phyloP scores from a whole-genome alignment of 2,329 filamentous ascomycete species.

The Fusarium mundagurra region DNA sequence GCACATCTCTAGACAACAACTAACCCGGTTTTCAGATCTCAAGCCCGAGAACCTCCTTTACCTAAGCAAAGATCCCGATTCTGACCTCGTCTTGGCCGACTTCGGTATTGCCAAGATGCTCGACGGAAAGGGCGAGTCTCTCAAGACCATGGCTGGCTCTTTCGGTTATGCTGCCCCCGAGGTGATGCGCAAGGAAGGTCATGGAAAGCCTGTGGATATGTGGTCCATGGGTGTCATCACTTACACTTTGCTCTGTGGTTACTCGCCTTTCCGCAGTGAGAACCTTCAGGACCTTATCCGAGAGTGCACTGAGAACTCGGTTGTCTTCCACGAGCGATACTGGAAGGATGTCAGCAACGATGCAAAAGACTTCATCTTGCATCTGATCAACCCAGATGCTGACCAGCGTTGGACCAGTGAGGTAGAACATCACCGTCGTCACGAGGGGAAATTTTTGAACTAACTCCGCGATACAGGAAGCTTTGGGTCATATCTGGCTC shows the following conservation, averaged over 20 bases:
- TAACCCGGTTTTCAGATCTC: slow-evolving; percentile 71
- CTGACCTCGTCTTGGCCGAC: slow-evolving; percentile 91
- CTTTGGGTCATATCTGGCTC: slow-evolving; percentile 86
- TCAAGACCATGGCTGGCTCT: slow-evolving; percentile 98
- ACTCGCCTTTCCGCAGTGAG: slow-evolving; percentile 97
- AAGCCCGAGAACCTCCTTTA: slow-evolving; percentile 99
- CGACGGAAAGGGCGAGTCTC: slow-evolving; percentile 86
- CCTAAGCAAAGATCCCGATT: slow-evolving; percentile 78
- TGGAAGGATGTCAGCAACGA: slow-evolving; percentile 98
- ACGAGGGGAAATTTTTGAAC: slow-evolving; percentile 2
- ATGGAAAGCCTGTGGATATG: slow-evolving; percentile 98
- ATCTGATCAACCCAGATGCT: slow-evolving; percentile 81
- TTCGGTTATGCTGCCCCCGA: slow-evolving; percentile 98
- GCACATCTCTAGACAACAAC: not conserved
- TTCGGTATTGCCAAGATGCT: slow-evolving; percentile 99
- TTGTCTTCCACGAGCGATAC: slow-evolving; percentile 97
- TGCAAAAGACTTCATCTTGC: slow-evolving; percentile 92
- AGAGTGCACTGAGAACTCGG: slow-evolving; percentile 84
- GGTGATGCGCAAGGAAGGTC: slow-evolving; percentile 97
- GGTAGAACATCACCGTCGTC: slow-evolving; percentile 56
- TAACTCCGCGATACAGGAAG: slow-evolving; percentile 63
- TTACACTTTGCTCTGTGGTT: slow-evolving; percentile 96
- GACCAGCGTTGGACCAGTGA: slow-evolving; percentile 80
- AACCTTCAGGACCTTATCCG: slow-evolving; percentile 92
- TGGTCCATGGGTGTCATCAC: slow-evolving; percentile 99